A percentile compares a stretch with the other conserved stretches of the same genome.
Evolutionary conservation across 2,329 filamentous ascomycete species (phyloP).

Genomic region (Cladosporium sp.): DNA sequence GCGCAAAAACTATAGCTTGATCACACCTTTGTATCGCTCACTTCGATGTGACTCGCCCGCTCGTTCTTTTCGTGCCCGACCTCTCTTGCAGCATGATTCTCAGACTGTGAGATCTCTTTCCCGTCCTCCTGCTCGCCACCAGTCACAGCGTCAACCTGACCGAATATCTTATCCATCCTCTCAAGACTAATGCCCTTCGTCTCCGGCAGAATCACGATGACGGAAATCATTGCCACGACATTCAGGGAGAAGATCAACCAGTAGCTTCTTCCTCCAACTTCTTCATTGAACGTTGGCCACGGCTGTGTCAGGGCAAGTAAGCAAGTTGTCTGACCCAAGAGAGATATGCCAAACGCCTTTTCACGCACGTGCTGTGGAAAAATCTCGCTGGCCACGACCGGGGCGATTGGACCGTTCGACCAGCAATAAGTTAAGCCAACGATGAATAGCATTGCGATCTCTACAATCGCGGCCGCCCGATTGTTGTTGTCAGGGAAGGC

Average conservation of each 20-base stretch:
- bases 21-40: no score
- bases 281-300: slow-evolving; percentile 37
- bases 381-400: slow-evolving; percentile 37
- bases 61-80: no score
- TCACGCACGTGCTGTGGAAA: slow-evolving; percentile 41
- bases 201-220: slow-evolving; percentile 64
- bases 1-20: no score
- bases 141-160: slow-evolving; percentile 35
- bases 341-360: slow-evolving; percentile 35
- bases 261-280: slow-evolving; percentile 37
- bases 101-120: background rate
- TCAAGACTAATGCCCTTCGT: slow-evolving; percentile 48
- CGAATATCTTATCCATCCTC: slow-evolving; percentile 27
- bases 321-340: slow-evolving; percentile 37
- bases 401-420: slow-evolving; percentile 38
- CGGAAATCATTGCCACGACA: slow-evolving; percentile 43
- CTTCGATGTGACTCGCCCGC: no score
- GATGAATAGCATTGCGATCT: slow-evolving; percentile 42
- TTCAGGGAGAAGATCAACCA: slow-evolving; percentile 40
- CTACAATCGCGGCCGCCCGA: slow-evolving; percentile 35
- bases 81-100: background rate
- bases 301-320: slow-evolving; percentile 38
- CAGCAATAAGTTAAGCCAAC: slow-evolving; percentile 41
- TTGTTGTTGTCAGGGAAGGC: slow-evolving; percentile 36
- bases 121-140: slow-evolving; percentile 32